These are phyloP conservation scores for Rhizopogon roseolus DNA, from an alignment of 768 basidiomycete species.

Conservation along the genomic window DNA sequence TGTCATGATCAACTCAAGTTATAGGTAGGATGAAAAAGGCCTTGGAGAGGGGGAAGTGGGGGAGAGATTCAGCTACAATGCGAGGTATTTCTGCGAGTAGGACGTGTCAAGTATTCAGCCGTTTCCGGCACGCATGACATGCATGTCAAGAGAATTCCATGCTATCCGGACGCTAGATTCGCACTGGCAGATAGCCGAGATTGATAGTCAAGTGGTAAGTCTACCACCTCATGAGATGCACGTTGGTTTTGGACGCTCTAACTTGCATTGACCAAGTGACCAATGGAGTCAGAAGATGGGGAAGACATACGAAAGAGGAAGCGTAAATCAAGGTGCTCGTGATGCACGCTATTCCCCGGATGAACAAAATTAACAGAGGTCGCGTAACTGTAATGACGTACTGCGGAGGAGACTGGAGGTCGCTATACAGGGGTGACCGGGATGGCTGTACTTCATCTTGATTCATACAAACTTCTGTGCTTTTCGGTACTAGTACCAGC, in stretches of 20 bases:
- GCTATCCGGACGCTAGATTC: conserved; percentile 12
- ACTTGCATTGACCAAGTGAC: conserved; percentile 4
- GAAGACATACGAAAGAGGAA: conserved; percentile 14
- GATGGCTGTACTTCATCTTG: not conserved
- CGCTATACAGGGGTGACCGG: conserved; percentile 7
- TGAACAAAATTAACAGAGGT: conserved; percentile 7
- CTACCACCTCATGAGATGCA: conserved; percentile 6
- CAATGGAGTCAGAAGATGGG: conserved; percentile 7
- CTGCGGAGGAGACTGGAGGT: conserved; percentile 6
- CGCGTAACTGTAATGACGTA: conserved; percentile 24
- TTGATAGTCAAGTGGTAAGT: conserved; percentile 5
- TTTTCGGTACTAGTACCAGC: not conserved
- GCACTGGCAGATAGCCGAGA: conserved; percentile 15
- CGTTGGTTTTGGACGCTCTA: conserved; percentile 12
- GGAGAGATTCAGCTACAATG: not conserved
- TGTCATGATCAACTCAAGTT: conserved; percentile 26
- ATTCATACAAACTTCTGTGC: not conserved
- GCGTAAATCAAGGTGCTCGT: conserved; percentile 9
- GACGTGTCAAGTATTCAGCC: conserved; percentile 8
- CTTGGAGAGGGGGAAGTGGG: conserved; percentile 1
- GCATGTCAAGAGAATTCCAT: conserved; percentile 12
- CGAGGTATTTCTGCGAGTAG: conserved; percentile 19
- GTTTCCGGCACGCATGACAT: conserved; percentile 18
- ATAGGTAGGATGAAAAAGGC: not conserved
- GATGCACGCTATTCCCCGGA: conserved; percentile 5